phyloP scores from a whole-genome alignment of 495 filamentous ascomycete genomes.

The Halenospora varia region DNA sequence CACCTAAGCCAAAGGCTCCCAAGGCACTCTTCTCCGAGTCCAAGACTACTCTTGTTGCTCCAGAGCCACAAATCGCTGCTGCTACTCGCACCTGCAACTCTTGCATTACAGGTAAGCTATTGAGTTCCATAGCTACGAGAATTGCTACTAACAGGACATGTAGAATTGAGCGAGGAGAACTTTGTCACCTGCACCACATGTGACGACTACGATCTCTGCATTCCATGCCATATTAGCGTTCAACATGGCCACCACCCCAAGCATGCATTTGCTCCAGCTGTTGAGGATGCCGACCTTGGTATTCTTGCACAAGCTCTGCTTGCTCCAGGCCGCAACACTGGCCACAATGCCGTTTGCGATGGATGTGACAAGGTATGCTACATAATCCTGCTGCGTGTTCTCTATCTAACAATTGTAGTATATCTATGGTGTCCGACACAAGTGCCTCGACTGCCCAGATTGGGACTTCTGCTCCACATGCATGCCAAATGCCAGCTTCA shows the following conservation, averaged over 20 bases:
- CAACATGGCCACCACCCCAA: constrained; percentile 91
- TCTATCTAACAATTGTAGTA: constrained; percentile 40
- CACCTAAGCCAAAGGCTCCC: constrained; percentile 50
- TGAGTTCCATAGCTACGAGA: no score
- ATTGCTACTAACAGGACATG: no score
- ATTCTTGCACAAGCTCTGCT: constrained; percentile 57
- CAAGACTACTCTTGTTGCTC: constrained; percentile 15
- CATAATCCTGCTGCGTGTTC: constrained; percentile 19
- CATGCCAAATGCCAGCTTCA: constrained; percentile 55
- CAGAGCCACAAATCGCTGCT: constrained; percentile 19
- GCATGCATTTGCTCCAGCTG: constrained; percentile 70
- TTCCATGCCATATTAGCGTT: constrained; percentile 66
- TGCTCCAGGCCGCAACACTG: constrained; percentile 72
- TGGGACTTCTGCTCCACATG: constrained; percentile 95
- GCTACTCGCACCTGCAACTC: constrained; percentile 86
- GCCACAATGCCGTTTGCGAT: constrained; percentile 89
- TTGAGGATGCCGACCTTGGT: constrained; percentile 51
- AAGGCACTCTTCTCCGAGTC: constrained; percentile 22
- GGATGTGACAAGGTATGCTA: constrained; percentile 68
- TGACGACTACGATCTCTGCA: constrained; percentile 90
- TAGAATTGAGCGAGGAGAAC: constrained; percentile 67
- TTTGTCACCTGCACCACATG: constrained; percentile 85
- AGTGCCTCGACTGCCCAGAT: constrained; percentile 95
- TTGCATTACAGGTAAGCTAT: constrained; percentile 68
- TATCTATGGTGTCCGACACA: constrained; percentile 89